Base-by-base conservation (phyloP, 306 rosid species). In the Amphicarpaea edgeworthii region DNA sequence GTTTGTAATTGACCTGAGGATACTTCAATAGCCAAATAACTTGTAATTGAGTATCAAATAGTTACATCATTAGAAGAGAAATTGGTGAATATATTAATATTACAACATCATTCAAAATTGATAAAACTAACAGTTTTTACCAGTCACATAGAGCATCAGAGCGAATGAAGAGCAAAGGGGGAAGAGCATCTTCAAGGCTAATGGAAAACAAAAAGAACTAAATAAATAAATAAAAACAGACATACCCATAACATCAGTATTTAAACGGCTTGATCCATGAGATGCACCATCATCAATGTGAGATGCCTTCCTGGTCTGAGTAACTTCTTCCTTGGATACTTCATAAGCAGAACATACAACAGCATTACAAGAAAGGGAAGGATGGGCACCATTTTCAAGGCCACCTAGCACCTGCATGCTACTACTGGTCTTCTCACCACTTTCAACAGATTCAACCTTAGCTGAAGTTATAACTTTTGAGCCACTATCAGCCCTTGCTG, bases 381-480 rank as follows among this genome's bases (percentile, higher is more conserved):
- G 96, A 69, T 62, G 89, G 55, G 93, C 82, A 79, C 85, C 83
- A 77, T 85, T 88, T 70, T 83, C 96, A 75, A 34, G 73, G 49
- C 77, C n/a, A n/a, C n/a, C 81, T 69, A 40, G 83, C 58, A 84
- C 86, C 76, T 75, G 79, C 85, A 74, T 90, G 84, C 92, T 80
- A 60, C 89, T 77, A 77, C 91, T 86, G 51, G 82, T 88, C 86
- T 96, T 96, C 85, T 91, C 97, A 80, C 93, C 98, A 79, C 93
- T 96, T 84, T 89, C 98, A 85, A 88, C 91, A 69, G 96, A 92
- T 66, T 92, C 99, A 41, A 85, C 93, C 85, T 96, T 92, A 16
- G 96, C 75, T 75, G 92, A 89, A 54, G 86, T 89, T 77, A 86
- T 81, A 54, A 88, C 38, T 85, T 96, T 96, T 70, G 98, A 92